Conservation (phyloP, 2,329 filamentous ascomycete genomes). For the Cordyceps pruinosa region DNA sequence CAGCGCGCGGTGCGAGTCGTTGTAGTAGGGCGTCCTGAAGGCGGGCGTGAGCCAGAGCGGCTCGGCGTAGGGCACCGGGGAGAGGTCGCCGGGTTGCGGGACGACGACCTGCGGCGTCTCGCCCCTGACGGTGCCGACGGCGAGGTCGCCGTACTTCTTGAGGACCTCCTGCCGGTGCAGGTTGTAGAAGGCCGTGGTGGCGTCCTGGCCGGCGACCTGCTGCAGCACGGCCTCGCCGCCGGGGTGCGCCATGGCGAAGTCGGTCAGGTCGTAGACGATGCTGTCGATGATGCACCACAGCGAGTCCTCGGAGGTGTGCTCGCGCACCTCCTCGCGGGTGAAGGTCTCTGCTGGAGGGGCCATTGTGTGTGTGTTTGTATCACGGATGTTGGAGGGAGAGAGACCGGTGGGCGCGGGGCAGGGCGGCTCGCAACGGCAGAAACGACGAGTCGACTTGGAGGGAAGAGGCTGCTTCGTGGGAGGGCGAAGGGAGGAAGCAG, state of each 20-base stretch:
- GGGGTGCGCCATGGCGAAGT: slow-evolving; percentile 80
- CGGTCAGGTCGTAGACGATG: slow-evolving; percentile 78
- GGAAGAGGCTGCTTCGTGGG: neutral
- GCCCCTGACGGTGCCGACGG: slow-evolving; percentile 66
- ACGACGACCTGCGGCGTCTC: slow-evolving; percentile 70
- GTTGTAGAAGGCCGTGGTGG: slow-evolving; percentile 82
- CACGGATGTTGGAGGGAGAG: neutral
- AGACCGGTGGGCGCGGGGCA: neutral
- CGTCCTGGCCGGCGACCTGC: slow-evolving; percentile 75
- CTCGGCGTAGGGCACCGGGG: slow-evolving; percentile 74
- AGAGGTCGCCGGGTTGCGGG: slow-evolving; percentile 63
- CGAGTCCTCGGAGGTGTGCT: slow-evolving; percentile 68
- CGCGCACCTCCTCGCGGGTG: slow-evolving; percentile 60
- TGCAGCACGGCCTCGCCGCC: slow-evolving; percentile 73
- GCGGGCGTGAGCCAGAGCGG: slow-evolving; percentile 72
- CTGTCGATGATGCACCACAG: slow-evolving; percentile 82
- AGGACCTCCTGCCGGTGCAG: slow-evolving; percentile 88
- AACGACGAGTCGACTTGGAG: too few species aligned
- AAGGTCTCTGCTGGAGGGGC: slow-evolving; percentile 41
- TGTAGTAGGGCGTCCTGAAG: slow-evolving; percentile 77
- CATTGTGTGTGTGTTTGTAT: slow-evolving; percentile 20
- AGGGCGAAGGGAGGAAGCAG: neutral
- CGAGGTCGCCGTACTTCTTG: slow-evolving; percentile 66
- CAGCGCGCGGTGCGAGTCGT: slow-evolving; percentile 62
- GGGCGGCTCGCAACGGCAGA: neutral